Conservation (phyloP, 306 rosid species). For the Pyrus bretschneideri region DNA sequence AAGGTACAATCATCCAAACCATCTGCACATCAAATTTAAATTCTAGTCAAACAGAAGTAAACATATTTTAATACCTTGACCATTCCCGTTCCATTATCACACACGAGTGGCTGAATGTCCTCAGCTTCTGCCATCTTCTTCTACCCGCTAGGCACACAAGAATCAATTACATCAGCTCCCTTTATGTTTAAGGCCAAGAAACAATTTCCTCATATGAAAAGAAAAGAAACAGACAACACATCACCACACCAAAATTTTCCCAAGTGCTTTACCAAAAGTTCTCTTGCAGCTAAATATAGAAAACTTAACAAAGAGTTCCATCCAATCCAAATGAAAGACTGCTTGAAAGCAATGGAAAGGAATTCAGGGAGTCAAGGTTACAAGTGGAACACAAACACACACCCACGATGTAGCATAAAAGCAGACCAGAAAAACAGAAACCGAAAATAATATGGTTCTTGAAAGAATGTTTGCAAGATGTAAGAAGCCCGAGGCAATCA, state of each 20-base stretch:
- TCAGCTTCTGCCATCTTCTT: slow-evolving; percentile 90
- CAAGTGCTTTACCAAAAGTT: not conserved
- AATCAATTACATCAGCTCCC: slow-evolving; percentile 1
- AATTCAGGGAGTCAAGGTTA: not conserved
- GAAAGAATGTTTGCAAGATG: not conserved
- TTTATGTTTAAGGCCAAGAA: not conserved
- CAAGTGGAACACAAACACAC: not conserved
- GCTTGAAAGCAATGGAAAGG: not conserved
- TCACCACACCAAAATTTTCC: not conserved
- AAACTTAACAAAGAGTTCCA: not conserved
- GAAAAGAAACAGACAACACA: not conserved
- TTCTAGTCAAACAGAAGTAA: not conserved
- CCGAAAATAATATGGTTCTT: not conserved
- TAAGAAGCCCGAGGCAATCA: not conserved
- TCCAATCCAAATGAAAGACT: not conserved
- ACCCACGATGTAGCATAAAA: not conserved
- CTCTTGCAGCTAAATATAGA: not conserved
- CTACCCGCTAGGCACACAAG: slow-evolving; percentile 23
- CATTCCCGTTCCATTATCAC: slow-evolving; percentile 99
- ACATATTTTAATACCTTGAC: slow-evolving; percentile 57
- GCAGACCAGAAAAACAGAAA: not conserved
- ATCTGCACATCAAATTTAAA: not conserved
- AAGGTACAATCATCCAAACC: not conserved
- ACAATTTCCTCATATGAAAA: not conserved
- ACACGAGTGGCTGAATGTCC: slow-evolving; percentile 99